phyloP scores from a whole-genome alignment of 2,329 filamentous ascomycete genomes.

The Erysiphe pulchra region DNA sequence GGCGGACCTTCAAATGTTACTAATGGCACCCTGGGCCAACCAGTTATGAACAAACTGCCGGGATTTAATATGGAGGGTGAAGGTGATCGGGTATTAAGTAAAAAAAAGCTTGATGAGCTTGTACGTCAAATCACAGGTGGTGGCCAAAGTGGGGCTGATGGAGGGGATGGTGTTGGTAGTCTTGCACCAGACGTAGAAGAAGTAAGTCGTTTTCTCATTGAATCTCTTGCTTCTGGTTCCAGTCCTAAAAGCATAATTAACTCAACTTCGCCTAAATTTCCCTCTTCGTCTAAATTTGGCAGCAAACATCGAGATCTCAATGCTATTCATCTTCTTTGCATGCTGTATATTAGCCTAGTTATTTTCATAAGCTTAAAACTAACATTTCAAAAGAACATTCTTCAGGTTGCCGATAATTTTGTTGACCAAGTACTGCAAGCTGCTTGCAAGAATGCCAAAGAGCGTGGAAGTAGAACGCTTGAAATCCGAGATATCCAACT shows the following conservation, averaged over 20 bases:
- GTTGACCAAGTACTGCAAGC: constrained; percentile 72
- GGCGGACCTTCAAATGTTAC: constrained; percentile 50
- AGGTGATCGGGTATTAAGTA: constrained; percentile 79
- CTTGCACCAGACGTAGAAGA: constrained; percentile 89
- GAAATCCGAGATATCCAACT: constrained; percentile 74
- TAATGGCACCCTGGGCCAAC: constrained; percentile 67
- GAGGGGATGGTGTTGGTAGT: constrained; percentile 37
- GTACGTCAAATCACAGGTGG: constrained; percentile 82
- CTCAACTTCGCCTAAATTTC: not conserved
- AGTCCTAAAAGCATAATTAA: not conserved
- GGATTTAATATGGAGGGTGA: constrained; percentile 75
- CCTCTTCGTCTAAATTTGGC: no score
- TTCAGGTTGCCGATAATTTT: constrained; percentile 79
- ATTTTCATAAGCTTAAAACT: no score
- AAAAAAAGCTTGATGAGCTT: constrained; percentile 90
- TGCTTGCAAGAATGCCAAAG: constrained; percentile 78
- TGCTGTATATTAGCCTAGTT: no score
- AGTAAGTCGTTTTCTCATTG: constrained; percentile 23
- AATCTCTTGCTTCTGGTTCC: not conserved
- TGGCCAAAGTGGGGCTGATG: constrained; percentile 37
- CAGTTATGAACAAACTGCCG: constrained; percentile 57
- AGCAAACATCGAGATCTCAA: no score
- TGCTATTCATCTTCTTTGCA: no score
- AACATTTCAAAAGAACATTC: constrained; percentile 35
- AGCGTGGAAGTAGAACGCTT: constrained; percentile 69